Evolutionary conservation across 2,329 filamentous ascomycete species (phyloP).

Genomic region (Penicillium sp.): DNA sequence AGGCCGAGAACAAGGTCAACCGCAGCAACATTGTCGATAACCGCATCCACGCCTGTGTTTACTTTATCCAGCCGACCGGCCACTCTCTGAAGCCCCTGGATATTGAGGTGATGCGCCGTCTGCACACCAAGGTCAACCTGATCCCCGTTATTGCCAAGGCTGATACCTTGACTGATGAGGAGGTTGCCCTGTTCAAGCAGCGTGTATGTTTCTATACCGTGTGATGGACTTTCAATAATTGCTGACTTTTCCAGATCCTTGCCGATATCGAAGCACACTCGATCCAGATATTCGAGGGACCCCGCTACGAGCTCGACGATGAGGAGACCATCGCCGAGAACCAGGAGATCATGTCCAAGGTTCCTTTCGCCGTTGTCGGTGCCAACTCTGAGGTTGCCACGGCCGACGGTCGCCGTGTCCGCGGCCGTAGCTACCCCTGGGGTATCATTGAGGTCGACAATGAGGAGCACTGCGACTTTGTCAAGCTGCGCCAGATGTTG

Average conservation of each 20-base stretch:
- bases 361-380: slow-evolving; percentile 96
- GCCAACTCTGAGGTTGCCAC: slow-evolving; percentile 92
- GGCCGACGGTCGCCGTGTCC: slow-evolving; percentile 88
- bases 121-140: slow-evolving; percentile 99
- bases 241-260: slow-evolving; percentile 66
- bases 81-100: slow-evolving; percentile 98
- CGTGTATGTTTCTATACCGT: slow-evolving; percentile 61
- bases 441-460: slow-evolving; percentile 99
- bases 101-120: slow-evolving; percentile 98
- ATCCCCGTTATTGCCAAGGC: slow-evolving; percentile 99
- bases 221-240: not conserved
- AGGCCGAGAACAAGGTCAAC: slow-evolving; percentile 99
- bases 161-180: slow-evolving; percentile 95
- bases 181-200: slow-evolving; percentile 90
- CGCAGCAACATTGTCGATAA: slow-evolving; percentile 99
- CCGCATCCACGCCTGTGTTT: slow-evolving; percentile 96
- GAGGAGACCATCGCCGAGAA: slow-evolving; percentile 99
- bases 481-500: slow-evolving; percentile 99
- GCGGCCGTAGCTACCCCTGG: slow-evolving; percentile 95
- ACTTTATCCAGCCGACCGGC: slow-evolving; percentile 98
- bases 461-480: slow-evolving; percentile 99
- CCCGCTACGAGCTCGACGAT: slow-evolving; percentile 96
- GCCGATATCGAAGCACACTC: slow-evolving; percentile 94
- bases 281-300: slow-evolving; percentile 98
- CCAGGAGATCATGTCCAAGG: slow-evolving; percentile 99